phyloP scores from a whole-genome alignment of 257 asterid genomes.

The Lantana camara region DNA sequence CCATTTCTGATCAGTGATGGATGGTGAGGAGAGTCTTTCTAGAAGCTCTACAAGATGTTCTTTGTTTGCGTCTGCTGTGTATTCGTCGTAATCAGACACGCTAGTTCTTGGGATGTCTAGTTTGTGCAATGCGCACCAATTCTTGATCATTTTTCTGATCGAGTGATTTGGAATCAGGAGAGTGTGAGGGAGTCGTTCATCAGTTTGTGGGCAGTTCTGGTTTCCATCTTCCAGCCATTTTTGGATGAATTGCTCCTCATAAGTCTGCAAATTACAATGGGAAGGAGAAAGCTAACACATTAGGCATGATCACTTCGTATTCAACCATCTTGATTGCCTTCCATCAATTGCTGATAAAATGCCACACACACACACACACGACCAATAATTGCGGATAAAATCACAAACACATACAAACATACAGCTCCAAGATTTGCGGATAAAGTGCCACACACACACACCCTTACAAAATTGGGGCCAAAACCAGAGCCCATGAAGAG shows the following conservation, averaged over 20 bases:
- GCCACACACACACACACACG: not conserved
- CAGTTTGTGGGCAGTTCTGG: conserved; percentile 45
- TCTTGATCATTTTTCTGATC: conserved; percentile 40
- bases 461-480: too few species aligned
- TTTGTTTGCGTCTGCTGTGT: conserved; percentile 17
- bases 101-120: conserved; percentile 23
- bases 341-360: not conserved
- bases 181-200: conserved; percentile 39
- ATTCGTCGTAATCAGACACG: conserved; percentile 21
- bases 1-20: conserved; percentile 27
- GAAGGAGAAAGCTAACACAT: not conserved
- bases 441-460: too few species aligned
- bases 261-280: conserved; percentile 47
- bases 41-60: conserved; percentile 38
- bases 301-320: too few species aligned
- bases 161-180: conserved; percentile 50
- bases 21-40: conserved; percentile 33
- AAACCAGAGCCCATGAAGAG: not conserved
- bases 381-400: not conserved
- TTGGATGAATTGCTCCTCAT: conserved; percentile 40
- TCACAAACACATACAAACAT: not conserved
- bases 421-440: too few species aligned
- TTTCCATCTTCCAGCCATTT: conserved; percentile 56
- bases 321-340: too few species aligned
- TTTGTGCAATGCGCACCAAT: conserved; percentile 39